Base-by-base conservation (phyloP, 345 rosid species). In the Eucalyptus brandiana region DNA sequence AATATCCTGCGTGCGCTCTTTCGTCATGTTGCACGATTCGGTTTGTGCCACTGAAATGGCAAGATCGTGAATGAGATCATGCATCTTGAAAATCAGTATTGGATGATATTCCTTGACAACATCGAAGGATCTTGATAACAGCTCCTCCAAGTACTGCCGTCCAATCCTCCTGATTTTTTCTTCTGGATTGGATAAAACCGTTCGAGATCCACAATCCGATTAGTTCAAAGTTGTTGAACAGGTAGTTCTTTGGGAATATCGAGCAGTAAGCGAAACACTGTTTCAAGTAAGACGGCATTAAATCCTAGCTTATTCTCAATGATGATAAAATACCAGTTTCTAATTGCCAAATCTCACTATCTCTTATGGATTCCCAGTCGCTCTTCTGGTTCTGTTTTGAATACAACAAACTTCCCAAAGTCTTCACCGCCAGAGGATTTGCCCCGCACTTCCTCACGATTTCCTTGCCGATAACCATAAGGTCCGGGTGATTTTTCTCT, bases 241-340 rank as follows among this genome's bases (percentile, higher is more conserved):
- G 9, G 56, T 76, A 49, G 49, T 89, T 92, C 86, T 89, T 93
- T 0, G 93, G 93, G 44, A 90, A 90, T 69, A 91, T 83, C 3
- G 90, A 88, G 87, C 94, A 92, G 15, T 87, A 90, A 24, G 93
- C 92, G 51, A 92, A 92, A 87, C 94, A 92, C 32, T 87, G 90
- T 85, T 92, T 92, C 88, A 93, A 90, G 62, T 89, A 48, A 30
- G 92, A 42, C 11, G 93, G 94, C 44, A 93, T 92, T 62, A 91
- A 30, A 51, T 89, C 88, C 3, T 89, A 92, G 34, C 92, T 93
- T 53, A 91, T 87, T 65, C 89, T 89, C 3, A 93, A 86, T 16
- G 87, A 89, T 1, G 89, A 72, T 34, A 91, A 76, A 15, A 93
- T 90, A 8, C 26, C 87, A 30, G 76, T 89, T 23, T 87, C 67